A percentile compares a stretch with the other conserved stretches of the same genome.
phyloP scores from a whole-genome alignment of 2,329 filamentous ascomycete species.

The Chrysosporium queenslandicum region DNA sequence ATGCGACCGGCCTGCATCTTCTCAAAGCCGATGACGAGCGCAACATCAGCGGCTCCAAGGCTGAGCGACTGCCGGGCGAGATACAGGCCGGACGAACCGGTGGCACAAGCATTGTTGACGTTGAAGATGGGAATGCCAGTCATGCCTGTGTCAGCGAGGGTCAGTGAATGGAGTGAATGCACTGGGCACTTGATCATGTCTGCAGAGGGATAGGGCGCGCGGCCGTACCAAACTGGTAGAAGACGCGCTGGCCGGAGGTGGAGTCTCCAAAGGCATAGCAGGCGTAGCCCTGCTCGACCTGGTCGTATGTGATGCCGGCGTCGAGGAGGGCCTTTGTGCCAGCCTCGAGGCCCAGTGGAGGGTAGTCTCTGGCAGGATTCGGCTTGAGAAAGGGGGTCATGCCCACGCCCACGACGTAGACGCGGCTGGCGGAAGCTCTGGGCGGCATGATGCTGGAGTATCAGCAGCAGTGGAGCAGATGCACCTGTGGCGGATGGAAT shows the following conservation, averaged over 20 bases:
- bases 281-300: constrained; percentile 19
- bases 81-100: constrained; percentile 20
- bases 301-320: constrained; percentile 22
- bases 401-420: constrained; percentile 22
- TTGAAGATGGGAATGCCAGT: constrained; percentile 22
- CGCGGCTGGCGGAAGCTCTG: neutral
- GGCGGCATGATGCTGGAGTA: neutral
- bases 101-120: constrained; percentile 22
- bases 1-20: constrained; percentile 21
- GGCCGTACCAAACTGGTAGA: constrained; percentile 23
- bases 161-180: neutral
- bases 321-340: constrained; percentile 23
- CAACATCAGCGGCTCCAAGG: constrained; percentile 19
- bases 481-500: no score
- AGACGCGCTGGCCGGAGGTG: constrained; percentile 22
- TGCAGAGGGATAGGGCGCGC: no score
- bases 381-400: constrained; percentile 25
- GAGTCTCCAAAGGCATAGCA: constrained; percentile 21
- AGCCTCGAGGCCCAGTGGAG: constrained; percentile 25
- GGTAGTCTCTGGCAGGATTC: constrained; percentile 25
- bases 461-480: no score
- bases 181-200: no score
- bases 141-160: constrained; percentile 20
- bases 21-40: constrained; percentile 23
- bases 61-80: constrained; percentile 18